phyloP scores from a whole-genome alignment of 805 yeast genomes.

The Metschnikowia drakensbergensis region DNA sequence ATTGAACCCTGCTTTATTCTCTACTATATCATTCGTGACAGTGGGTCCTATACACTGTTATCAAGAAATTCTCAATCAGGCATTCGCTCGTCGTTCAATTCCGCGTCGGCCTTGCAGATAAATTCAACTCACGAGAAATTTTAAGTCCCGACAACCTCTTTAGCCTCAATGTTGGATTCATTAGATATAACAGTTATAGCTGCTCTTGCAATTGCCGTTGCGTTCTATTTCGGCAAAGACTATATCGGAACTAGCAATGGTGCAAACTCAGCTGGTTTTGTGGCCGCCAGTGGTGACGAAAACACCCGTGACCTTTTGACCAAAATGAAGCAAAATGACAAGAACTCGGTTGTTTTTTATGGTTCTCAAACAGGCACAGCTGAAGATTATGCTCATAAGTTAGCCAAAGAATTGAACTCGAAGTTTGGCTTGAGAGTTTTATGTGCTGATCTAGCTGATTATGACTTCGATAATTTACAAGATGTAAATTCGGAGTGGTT shows the following conservation, averaged over 20 bases:
- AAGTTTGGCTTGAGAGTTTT: constrained; percentile 77
- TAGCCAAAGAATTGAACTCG: constrained; percentile 82
- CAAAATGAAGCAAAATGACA: constrained; percentile 55
- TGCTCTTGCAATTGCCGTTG: constrained; percentile 61
- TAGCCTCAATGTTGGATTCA: constrained; percentile 51
- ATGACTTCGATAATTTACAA: constrained; percentile 74
- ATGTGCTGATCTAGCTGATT: constrained; percentile 85
- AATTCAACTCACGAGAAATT: constrained; percentile 38
- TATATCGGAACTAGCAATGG: constrained; percentile 37
- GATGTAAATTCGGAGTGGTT: constrained; percentile 57
- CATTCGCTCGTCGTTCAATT: neutral
- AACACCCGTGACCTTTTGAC: constrained; percentile 54
- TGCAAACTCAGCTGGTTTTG: constrained; percentile 28
- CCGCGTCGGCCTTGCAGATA: constrained; percentile 18
- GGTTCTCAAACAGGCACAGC: constrained; percentile 99
- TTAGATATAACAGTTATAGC: constrained; percentile 67
- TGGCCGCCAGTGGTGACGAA: constrained; percentile 26
- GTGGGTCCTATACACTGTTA: neutral
- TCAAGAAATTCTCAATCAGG: neutral
- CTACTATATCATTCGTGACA: neutral
- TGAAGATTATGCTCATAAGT: constrained; percentile 90
- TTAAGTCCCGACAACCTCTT: constrained; percentile 46
- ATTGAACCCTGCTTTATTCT: neutral
- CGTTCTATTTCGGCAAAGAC: constrained; percentile 67
- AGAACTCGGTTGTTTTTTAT: constrained; percentile 75